phyloP scores from a whole-genome alignment of 805 yeast species.

The Kuraishia capsulata region DNA sequence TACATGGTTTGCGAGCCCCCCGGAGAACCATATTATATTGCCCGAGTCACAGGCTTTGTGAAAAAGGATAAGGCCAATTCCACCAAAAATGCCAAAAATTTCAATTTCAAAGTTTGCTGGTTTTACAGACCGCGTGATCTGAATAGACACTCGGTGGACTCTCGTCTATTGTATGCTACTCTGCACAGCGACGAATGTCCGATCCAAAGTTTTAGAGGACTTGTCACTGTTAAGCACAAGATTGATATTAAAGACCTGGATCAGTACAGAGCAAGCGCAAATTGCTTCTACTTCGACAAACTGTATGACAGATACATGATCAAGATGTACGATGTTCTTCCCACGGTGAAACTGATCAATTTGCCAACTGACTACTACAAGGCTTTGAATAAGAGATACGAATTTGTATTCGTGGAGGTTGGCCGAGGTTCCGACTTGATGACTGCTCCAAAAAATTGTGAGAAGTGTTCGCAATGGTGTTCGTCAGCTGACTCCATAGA shows the following conservation, averaged over 20 bases:
- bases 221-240: slow-evolving; percentile 59
- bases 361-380: slow-evolving; percentile 51
- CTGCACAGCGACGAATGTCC: slow-evolving; percentile 85
- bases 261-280: slow-evolving; percentile 46
- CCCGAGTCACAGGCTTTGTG: slow-evolving; percentile 69
- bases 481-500: slow-evolving; percentile 59
- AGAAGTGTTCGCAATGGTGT: slow-evolving; percentile 81
- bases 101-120: slow-evolving; percentile 75
- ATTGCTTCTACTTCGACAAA: slow-evolving; percentile 76
- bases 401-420: slow-evolving; percentile 65
- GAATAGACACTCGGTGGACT: slow-evolving; percentile 53
- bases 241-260: slow-evolving; percentile 56
- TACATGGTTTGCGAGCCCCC: slow-evolving; percentile 89
- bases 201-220: slow-evolving; percentile 63
- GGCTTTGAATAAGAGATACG: slow-evolving; percentile 60
- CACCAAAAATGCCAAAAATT: slow-evolving; percentile 40
- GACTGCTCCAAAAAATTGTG: slow-evolving; percentile 60
- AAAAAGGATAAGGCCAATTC: slow-evolving; percentile 23
- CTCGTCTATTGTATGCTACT: slow-evolving; percentile 73
- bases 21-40: slow-evolving; percentile 89
- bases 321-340: slow-evolving; percentile 69
- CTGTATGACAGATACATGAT: slow-evolving; percentile 82
- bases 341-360: slow-evolving; percentile 48
- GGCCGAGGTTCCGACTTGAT: slow-evolving; percentile 57
- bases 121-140: slow-evolving; percentile 84